Percentiles rank a stretch among this genome's conserved stretches.
These are phyloP conservation scores for Wallacemonas rigidus DNA, from an alignment of 208 protist species.

Conservation along the genomic window DNA sequence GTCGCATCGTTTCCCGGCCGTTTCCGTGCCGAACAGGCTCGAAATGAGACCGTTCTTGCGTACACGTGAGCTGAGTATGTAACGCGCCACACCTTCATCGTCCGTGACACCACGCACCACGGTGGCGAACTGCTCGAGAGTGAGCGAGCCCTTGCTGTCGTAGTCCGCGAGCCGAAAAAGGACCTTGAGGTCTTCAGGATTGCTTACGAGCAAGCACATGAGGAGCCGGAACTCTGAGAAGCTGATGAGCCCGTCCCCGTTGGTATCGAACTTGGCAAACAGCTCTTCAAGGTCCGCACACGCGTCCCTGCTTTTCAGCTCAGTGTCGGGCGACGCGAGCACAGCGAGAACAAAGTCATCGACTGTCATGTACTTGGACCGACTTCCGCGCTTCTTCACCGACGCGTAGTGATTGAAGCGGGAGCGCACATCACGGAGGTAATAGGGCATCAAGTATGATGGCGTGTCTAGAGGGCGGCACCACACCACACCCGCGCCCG, in stretches of 20 bases:
- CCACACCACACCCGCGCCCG: slow-evolving; percentile 31
- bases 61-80: slow-evolving; percentile 38
- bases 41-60: slow-evolving; percentile 59
- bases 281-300: slow-evolving; percentile 44
- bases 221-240: slow-evolving; percentile 84
- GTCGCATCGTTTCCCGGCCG: slow-evolving; percentile 37
- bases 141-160: slow-evolving; percentile 49
- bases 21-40: slow-evolving; percentile 61
- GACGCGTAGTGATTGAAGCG: slow-evolving; percentile 90
- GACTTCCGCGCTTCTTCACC: slow-evolving; percentile 53
- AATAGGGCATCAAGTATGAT: slow-evolving; percentile 88
- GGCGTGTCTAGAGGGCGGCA: slow-evolving; percentile 79
- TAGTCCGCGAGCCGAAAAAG: slow-evolving; percentile 72
- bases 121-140: slow-evolving; percentile 69
- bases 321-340: slow-evolving; percentile 46
- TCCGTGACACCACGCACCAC: slow-evolving; percentile 71
- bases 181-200: slow-evolving; percentile 45
- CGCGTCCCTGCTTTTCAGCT: slow-evolving; percentile 23
- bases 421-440: slow-evolving; percentile 76
- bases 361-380: slow-evolving; percentile 73
- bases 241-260: slow-evolving; percentile 77
- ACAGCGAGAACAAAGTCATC: slow-evolving; percentile 88
- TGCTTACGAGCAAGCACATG: slow-evolving; percentile 75
- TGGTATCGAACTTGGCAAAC: slow-evolving; percentile 78
- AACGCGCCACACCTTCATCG: slow-evolving; percentile 48